These are phyloP conservation scores for Blepharisma japonicum DNA, from an alignment of 73 alveolate species.

Conservation along the genomic window DNA sequence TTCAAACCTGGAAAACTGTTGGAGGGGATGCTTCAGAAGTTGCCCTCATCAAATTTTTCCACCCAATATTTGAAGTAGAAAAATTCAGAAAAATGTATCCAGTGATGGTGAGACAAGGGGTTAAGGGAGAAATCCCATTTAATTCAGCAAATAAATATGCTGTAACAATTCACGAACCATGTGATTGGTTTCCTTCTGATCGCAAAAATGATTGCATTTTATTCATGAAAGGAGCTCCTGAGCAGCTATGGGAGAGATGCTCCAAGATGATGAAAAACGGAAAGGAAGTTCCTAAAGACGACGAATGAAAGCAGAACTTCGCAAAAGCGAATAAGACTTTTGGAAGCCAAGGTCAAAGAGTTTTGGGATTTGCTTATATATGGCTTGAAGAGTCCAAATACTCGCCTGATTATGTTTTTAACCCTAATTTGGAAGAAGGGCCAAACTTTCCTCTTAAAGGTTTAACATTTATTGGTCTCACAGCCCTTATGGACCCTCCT, in stretches of 20 bases:
- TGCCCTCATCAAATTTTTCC: slow-evolving; percentile 27
- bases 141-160: slow-evolving; percentile 42
- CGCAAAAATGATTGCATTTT: slow-evolving; percentile 33
- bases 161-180: slow-evolving; percentile 33
- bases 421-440: slow-evolving; percentile 33
- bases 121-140: slow-evolving; percentile 31
- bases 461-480: slow-evolving; percentile 73
- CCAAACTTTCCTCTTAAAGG: slow-evolving; percentile 67
- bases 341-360: slow-evolving; percentile 71
- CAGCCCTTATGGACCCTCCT: slow-evolving; percentile 83
- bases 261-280: slow-evolving; percentile 48
- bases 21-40: slow-evolving; percentile 37
- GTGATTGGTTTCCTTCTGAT: slow-evolving; percentile 39
- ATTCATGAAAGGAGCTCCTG: slow-evolving; percentile 98
- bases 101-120: slow-evolving; percentile 31
- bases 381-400: slow-evolving; percentile 49
- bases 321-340: slow-evolving; percentile 55
- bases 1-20: neutral
- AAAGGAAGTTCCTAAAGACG: slow-evolving; percentile 38
- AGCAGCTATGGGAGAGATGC: slow-evolving; percentile 86
- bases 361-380: slow-evolving; percentile 60
- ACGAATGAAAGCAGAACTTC: slow-evolving; percentile 48
- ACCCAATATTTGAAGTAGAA: slow-evolving; percentile 24
- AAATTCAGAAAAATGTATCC: slow-evolving; percentile 22
- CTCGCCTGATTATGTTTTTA: slow-evolving; percentile 19